Evolutionary conservation across 768 basidiomycete genomes (phyloP), one percentile per base, ranked within the genome.

Genomic region (Tulasnella sp.): DNA sequence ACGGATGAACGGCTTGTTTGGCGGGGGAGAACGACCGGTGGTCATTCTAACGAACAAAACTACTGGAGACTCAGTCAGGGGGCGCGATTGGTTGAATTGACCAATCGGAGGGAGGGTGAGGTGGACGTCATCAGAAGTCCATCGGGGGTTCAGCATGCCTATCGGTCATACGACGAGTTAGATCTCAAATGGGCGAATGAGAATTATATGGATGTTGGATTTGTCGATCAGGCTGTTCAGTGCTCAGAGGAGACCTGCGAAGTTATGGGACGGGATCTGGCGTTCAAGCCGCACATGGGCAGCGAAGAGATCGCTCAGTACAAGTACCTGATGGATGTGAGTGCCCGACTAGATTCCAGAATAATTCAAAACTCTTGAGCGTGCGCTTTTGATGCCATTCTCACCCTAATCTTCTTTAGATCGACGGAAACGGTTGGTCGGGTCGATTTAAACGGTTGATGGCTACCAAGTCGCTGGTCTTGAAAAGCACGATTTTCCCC

Each of bases 401-500:
- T 9, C 26, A 15, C 26, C 13, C 38, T 43, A 34, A 13, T 26
- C 43, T 17, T 19, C 30, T 15, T 7, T 8, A 41, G 45, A 21
- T 58, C 61, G 72, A 73, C 56, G 72, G 71, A 1, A 72, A 72
- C 59, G 71, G 71, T 10, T 72, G 70, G 70, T 70, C 68, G 4
- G 69, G 71, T 3, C 60, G 72, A 15, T 72, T 71, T 68, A 70
- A 71, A 52, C 64, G 71, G 50, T 59, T 73, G 13, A 69, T 73
- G 63, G 66, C 68, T 9, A 68, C 70, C 34, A 67, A 66, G 27
- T 66, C 68, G n/a, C 65, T 68, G 23, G 63, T 70, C 4, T 61
- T 70, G 38, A 73, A 73, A 60, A 66, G 68, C 7, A 70, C 72
- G 8, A 70, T 71, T 48, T 71, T 69, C 53, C 84, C 84, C 0